A percentile compares a stretch with the other conserved stretches of the same genome.
Conservation (phyloP, 208 protist genomes). For the Wallacemonas collosoma region DNA sequence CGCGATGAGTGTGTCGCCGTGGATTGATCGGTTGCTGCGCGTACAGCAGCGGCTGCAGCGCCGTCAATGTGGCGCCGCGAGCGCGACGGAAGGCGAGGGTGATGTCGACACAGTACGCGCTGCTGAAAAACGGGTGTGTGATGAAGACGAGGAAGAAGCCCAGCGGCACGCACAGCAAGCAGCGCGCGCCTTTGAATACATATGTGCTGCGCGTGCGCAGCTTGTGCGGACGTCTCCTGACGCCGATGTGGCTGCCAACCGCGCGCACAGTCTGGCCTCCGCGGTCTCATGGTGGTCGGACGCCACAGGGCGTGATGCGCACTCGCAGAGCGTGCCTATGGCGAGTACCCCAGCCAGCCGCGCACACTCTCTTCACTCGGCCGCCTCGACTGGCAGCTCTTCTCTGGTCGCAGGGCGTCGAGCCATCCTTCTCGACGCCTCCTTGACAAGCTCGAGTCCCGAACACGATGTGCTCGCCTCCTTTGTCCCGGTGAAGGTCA, state of each 20-base stretch:
- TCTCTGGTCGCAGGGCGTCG: constrained; percentile 6
- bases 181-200: neutral
- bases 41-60: constrained; percentile 12
- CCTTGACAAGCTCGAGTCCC: neutral
- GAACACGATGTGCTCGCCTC: neutral
- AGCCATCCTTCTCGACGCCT: constrained; percentile 5
- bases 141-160: neutral
- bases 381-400: neutral
- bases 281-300: constrained; percentile 11
- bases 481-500: neutral
- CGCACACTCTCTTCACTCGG: constrained; percentile 1
- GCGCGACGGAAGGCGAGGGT: neutral
- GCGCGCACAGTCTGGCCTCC: neutral
- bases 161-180: neutral
- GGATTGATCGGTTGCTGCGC: constrained; percentile 2
- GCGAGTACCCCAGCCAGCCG: neutral
- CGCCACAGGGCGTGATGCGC: neutral
- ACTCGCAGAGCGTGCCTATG: neutral
- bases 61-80: neutral
- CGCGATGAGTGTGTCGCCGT: neutral
- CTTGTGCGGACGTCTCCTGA: constrained; percentile 1
- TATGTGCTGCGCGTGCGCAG: neutral
- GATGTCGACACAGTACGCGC: neutral
- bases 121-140: neutral
- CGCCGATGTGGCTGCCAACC: neutral